phyloP scores from a whole-genome alignment of 1,284 basidiomycete genomes.

The Fomitopsis palustris region DNA sequence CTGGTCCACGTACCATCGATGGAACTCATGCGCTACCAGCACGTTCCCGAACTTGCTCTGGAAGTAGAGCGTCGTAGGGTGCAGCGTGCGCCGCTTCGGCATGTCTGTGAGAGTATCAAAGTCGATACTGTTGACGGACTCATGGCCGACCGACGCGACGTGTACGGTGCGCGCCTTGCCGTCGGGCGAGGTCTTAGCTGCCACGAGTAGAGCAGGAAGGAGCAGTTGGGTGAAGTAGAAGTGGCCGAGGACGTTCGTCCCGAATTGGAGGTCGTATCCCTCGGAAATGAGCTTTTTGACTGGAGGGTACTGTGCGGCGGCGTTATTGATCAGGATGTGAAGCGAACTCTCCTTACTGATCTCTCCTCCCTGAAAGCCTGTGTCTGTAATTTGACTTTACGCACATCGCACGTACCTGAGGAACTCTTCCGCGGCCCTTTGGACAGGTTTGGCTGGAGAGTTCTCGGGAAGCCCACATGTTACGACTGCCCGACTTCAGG shows the following conservation, averaged over 20 bases:
- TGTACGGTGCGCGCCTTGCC: conserved; percentile 14
- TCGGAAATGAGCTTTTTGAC: too few relatives aligned
- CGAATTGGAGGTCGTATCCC: conserved; percentile 18
- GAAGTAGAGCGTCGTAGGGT: conserved; percentile 11
- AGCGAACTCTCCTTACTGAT: too few relatives aligned
- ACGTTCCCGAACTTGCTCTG: conserved; percentile 48
- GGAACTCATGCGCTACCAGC: conserved; percentile 45
- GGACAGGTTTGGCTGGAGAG: too few relatives aligned
- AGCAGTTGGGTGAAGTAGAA: conserved; percentile 18
- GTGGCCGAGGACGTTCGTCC: conserved; percentile 18
- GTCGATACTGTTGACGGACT: conserved; percentile 13
- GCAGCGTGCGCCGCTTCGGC: conserved; percentile 9
- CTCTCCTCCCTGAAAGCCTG: too few relatives aligned
- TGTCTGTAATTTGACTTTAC: too few relatives aligned
- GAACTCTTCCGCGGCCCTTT: too few relatives aligned
- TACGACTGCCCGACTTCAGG: too few relatives aligned
- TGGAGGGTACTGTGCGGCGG: too few relatives aligned
- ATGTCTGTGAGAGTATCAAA: conserved; percentile 18
- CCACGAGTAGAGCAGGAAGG: conserved; percentile 11
- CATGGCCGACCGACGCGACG: conserved; percentile 13
- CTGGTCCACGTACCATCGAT: conserved; percentile 43
- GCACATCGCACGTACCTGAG: too few relatives aligned
- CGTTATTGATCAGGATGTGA: too few relatives aligned
- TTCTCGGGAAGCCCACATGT: too few relatives aligned
- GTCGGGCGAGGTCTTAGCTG: conserved; percentile 6